These are phyloP conservation scores for Bipolaris zeicola DNA, from an alignment of 2,329 filamentous ascomycete genomes.

Conservation along the genomic window DNA sequence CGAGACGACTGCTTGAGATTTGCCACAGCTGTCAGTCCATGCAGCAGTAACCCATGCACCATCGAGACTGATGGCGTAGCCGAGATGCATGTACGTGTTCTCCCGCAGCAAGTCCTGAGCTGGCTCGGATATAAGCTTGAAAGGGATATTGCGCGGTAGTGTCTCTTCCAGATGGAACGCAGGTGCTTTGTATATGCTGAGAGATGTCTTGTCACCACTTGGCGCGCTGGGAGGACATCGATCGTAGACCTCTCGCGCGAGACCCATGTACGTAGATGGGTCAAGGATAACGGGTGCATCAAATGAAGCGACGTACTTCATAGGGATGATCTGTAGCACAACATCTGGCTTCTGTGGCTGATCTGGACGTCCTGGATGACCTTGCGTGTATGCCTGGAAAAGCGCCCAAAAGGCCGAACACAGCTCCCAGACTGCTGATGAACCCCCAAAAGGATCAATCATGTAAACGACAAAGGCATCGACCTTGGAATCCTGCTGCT, in stretches of 20 bases:
- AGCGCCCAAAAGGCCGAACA: constrained; percentile 76
- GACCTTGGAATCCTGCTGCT: constrained; percentile 57
- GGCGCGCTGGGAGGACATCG: constrained; percentile 63
- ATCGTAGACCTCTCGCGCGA: constrained; percentile 79
- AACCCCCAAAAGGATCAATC: constrained; percentile 69
- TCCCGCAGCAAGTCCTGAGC: constrained; percentile 77
- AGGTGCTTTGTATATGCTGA: constrained; percentile 64
- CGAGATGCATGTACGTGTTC: constrained; percentile 79
- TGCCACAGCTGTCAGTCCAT: constrained; percentile 80
- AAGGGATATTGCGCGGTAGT: constrained; percentile 73
- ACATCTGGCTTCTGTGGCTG: constrained; percentile 59
- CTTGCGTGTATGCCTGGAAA: constrained; percentile 65
- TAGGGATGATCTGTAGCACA: constrained; percentile 77
- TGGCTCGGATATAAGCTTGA: constrained; percentile 70
- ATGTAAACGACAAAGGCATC: constrained; percentile 72
- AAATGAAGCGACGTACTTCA: constrained; percentile 68
- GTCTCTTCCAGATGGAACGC: constrained; percentile 74
- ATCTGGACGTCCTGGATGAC: constrained; percentile 52
- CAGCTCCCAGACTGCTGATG: constrained; percentile 66
- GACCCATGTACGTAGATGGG: constrained; percentile 62
- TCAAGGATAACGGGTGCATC: constrained; percentile 67
- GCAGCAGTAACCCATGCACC: constrained; percentile 78
- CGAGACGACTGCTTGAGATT: constrained; percentile 72
- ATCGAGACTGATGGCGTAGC: constrained; percentile 76
- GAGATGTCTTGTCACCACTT: constrained; percentile 50